These are phyloP conservation scores for Pseudomassariella vexata DNA, from an alignment of 2,329 filamentous ascomycete genomes.

Conservation along the genomic window DNA sequence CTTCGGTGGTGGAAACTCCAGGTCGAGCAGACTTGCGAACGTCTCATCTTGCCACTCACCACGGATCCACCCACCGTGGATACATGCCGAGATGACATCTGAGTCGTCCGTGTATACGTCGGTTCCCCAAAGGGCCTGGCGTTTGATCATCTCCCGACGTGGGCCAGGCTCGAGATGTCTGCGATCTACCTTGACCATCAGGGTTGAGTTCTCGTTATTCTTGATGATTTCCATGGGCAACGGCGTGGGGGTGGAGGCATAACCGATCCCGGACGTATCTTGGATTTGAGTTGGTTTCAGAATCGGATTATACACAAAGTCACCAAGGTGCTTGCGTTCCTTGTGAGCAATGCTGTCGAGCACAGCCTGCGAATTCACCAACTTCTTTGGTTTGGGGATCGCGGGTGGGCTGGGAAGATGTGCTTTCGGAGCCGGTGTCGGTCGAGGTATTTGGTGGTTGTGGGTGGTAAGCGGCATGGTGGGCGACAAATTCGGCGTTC, in stretches of 20 bases:
- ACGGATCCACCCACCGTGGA: conserved; percentile 87
- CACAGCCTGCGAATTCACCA: conserved; percentile 63
- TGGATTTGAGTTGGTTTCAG: conserved; percentile 49
- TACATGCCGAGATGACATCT: conserved; percentile 84
- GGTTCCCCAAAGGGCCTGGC: conserved; percentile 83
- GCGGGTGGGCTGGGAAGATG: conserved; percentile 30
- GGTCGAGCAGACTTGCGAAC: conserved; percentile 60
- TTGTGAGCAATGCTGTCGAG: conserved; percentile 65
- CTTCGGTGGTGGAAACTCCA: conserved; percentile 35
- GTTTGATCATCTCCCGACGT: conserved; percentile 76
- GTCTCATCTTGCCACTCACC: conserved; percentile 82
- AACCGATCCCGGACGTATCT: conserved; percentile 35
- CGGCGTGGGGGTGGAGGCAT: conserved; percentile 57
- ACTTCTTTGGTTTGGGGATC: conserved; percentile 56
- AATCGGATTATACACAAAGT: conserved; percentile 71
- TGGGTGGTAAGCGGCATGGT: conserved; percentile 33
- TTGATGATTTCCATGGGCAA: conserved; percentile 68
- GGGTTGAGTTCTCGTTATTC: conserved; percentile 79
- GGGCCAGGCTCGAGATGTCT: conserved; percentile 65
- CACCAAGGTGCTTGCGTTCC: conserved; percentile 76
- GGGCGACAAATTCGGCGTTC: conserved; percentile 38
- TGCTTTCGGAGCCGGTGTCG: conserved; percentile 20
- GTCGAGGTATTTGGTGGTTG: conserved; percentile 43
- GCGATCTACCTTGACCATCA: conserved; percentile 81
- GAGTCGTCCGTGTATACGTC: conserved; percentile 96